Evolutionary conservation across 1,284 basidiomycete genomes (phyloP), one percentile per base, ranked within the genome.

Genomic region (Ustilago shanxiensis): DNA sequence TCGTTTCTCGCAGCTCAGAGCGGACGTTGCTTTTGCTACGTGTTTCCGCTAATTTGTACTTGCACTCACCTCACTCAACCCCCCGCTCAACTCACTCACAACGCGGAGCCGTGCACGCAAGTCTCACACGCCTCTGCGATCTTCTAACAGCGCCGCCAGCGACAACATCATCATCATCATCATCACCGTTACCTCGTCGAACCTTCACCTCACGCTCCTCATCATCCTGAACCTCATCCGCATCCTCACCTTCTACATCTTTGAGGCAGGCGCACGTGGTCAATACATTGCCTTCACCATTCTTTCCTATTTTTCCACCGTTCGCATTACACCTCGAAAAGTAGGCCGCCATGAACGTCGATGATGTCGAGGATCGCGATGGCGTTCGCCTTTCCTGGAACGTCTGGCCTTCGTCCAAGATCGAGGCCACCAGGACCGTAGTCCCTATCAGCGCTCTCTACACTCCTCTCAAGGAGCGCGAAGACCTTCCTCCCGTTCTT

Each of bases 401-500:
- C 87, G 94, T 95, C 66, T 99, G 95, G 95, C 95, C 96, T 1
- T 95, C 95, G 45, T 95, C 94, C 75, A 91, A 95, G 81, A 94
- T 98, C 88, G 97, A 99, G 88, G 94, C 95, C 10, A 98, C 95
- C 49, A 90, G 97, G 80, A 99, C 95, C 13, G 97, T 99, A 53
- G 96, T 99, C 8, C 96, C 96, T 79, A 98, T 99, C 85, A 92
- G 95, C 31, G 95, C 96, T 16, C 90, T 99, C n/a, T 99, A 99
- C 88, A 95, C 94, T 0, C 96, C 97, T 18, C 89, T 99, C 81
- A 99, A 98, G 88, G 90, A 93, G 80, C 90, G 96, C 65, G 95
- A 95, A 79, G 96, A 98, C 86, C 90, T 99, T 0, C 95, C 96
- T 1, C 95, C 95, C 1, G 95, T 99, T 37, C 88, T 98, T 60